Conservation (phyloP, 2,329 filamentous ascomycete genomes). For the Thermothelomyces thermophilus region DNA sequence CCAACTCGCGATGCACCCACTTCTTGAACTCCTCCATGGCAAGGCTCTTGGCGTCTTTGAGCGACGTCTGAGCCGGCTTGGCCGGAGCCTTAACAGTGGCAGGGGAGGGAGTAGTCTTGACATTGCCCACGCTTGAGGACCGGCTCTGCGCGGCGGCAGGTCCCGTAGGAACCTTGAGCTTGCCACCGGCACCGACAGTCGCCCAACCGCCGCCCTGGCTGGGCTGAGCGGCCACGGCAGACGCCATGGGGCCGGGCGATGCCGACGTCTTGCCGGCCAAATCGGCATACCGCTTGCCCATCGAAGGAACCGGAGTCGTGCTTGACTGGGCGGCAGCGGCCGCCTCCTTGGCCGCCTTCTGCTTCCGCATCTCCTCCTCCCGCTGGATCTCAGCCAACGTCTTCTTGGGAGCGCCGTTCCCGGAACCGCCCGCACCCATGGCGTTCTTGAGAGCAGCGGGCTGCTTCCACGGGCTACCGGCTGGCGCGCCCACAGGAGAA, state of each 20-base stretch:
- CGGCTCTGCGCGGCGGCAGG: conserved; percentile 46
- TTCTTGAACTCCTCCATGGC: conserved; percentile 91
- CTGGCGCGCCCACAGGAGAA: conserved; percentile 57
- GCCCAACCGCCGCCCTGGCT: conserved; percentile 65
- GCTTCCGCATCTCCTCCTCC: conserved; percentile 87
- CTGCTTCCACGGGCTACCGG: conserved; percentile 60
- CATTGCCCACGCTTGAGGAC: conserved; percentile 36
- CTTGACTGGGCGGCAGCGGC: conserved; percentile 39
- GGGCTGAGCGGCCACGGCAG: conserved; percentile 34
- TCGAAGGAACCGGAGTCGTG: conserved; percentile 39
- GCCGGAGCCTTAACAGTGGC: conserved; percentile 39
- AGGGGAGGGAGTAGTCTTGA: conserved; percentile 39
- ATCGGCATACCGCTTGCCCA: conserved; percentile 88
- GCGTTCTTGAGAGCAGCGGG: conserved; percentile 43
- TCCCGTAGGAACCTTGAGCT: conserved; percentile 68
- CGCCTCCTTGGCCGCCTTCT: conserved; percentile 55
- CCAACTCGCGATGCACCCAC: conserved; percentile 77
- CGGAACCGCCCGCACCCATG: conserved; percentile 27
- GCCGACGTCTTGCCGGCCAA: conserved; percentile 67
- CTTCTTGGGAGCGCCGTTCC: conserved; percentile 57
- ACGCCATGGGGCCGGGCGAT: conserved; percentile 36
- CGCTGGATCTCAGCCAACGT: conserved; percentile 93
- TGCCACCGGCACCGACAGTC: conserved; percentile 89
- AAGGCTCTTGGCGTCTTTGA: conserved; percentile 34
- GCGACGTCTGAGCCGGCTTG: conserved; percentile 44